Evolutionary conservation across 257 asterid species (phyloP), one percentile per base, ranked within the genome.

Genomic region (Scutellaria minor): DNA sequence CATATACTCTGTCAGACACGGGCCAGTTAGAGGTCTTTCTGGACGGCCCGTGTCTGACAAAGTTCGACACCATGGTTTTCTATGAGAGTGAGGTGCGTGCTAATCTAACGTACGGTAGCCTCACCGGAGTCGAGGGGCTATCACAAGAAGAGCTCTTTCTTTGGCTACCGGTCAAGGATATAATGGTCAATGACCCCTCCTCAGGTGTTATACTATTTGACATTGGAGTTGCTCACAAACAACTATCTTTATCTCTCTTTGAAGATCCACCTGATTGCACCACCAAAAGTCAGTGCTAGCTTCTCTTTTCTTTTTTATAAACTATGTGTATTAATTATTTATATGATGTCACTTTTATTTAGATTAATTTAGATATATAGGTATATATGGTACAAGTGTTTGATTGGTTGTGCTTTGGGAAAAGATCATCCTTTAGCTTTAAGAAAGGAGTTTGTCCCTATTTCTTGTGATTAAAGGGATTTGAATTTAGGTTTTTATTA

Each of bases 141-240:
- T 88, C 97, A 1, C 98, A 94, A 78, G 97, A 94, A 64, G 98
- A 94, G 82, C 91, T 94, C 13, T 94, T 94, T 48, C 84, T 94
- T 0, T 94, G 98, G 98, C 64, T 94, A 6, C 98, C 98, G 0
- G 97, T 94, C 2, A 91, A 89, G 42, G 98, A 85, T 51, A 91
- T 94, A 52, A 80, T 84, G 13, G 91, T 94, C 39, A 85, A 84
- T 67, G 91, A 94, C 76, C 98, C 96, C 5, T 67, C 12, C 27
- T 89, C 96, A 5, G 98, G 98, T 10, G 74, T 94, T 5, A 94
- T 94, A 11, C 83, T 91, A 3, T 84, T 94, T 39, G 96, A 94
- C 60, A 94, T 94, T 64, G 97, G 98, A 0, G 37, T 94, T 11
- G 98, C 98, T 37, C 96, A 87, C 47, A 94, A 94, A 47, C 96